Evolutionary conservation across 2,329 filamentous ascomycete species (phyloP), one percentile per base, ranked within the genome.

Genomic region (Alternaria atra): DNA sequence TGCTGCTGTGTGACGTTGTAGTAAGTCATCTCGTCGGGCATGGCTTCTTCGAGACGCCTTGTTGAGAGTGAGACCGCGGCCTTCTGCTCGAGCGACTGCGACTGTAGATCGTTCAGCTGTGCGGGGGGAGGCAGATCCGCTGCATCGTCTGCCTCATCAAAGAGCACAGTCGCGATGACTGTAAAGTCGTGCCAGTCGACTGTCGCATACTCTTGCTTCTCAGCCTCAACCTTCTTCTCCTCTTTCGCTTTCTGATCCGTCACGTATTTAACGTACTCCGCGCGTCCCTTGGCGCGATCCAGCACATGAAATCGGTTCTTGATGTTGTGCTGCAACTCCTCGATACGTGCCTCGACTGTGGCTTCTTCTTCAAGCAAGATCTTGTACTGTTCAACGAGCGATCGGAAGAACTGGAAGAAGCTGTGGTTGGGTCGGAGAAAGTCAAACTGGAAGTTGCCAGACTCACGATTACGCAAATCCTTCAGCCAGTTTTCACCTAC

Each of bases 181-280:
- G 94, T 90, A 72, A 99, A 99, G 76, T 98, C 94, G 74, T 97
- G 92, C 95, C 95, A 99, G 79, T 99, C 95, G 65, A 99, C 95
- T 71, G 95, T 91, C 1, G 91, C 91, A 78, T 95, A 91, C 54
- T 86, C 85, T 51, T 89, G 76, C 72, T 90, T 89, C 77, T 97
- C 92, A 73, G 93, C 89, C 74, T 96, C 91, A 40, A 90, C 91
- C 65, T 94, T 89, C 73, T 96, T 93, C 73, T 97, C 93, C 75
- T 94, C 93, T 83, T 94, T 92, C 70, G 90, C 88, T 77, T 94
- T 94, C 81, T 97, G 92, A 55, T 89, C 83, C 68, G 95, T 92
- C 73, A 95, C 91, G 74, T 89, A 91, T 77, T 92, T 93, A 66
- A 90, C 85, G 85, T 94, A 98, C 70, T 96, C 93, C 6, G 94